A percentile compares a stretch with the other conserved stretches of the same genome.
Conservation (phyloP, 176 grass and related monocot species). For the Oropetium thomaeum region DNA sequence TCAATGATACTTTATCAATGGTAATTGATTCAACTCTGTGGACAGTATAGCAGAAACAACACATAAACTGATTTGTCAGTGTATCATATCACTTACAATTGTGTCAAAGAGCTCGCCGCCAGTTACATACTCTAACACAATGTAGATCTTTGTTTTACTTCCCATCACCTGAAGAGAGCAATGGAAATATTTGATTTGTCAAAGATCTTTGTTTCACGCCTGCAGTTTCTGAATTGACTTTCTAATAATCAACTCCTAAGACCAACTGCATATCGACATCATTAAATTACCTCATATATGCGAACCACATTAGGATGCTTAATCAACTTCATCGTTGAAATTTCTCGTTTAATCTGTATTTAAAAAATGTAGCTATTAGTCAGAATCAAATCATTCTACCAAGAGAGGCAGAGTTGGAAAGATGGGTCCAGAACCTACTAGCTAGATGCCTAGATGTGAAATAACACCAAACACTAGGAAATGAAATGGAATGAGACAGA, state of each 20-base stretch:
- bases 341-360: slow-evolving; percentile 93
- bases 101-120: slow-evolving; percentile 92
- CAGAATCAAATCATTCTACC: background rate
- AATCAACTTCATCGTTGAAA: slow-evolving; percentile 95
- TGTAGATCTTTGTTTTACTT: slow-evolving; percentile 93
- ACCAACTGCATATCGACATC: slow-evolving; percentile 1
- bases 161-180: slow-evolving; percentile 80
- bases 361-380: slow-evolving; percentile 9
- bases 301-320: slow-evolving; percentile 95
- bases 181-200: background rate
- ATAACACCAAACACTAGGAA: slow-evolving; percentile 16
- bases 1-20: background rate
- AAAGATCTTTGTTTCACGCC: background rate
- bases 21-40: background rate
- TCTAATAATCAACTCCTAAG: background rate
- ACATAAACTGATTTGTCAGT: background rate
- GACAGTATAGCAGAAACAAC: background rate
- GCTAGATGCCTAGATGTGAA: slow-evolving; percentile 36
- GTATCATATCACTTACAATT: slow-evolving; percentile 64
- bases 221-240: background rate
- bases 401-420: background rate
- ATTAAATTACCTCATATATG: slow-evolving; percentile 68
- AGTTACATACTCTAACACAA: slow-evolving; percentile 83
- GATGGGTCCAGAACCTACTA: background rate
- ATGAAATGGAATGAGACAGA: background rate